These are phyloP conservation scores for Xylaria multiplex DNA, from an alignment of 2,329 filamentous ascomycete genomes.

Conservation along the genomic window DNA sequence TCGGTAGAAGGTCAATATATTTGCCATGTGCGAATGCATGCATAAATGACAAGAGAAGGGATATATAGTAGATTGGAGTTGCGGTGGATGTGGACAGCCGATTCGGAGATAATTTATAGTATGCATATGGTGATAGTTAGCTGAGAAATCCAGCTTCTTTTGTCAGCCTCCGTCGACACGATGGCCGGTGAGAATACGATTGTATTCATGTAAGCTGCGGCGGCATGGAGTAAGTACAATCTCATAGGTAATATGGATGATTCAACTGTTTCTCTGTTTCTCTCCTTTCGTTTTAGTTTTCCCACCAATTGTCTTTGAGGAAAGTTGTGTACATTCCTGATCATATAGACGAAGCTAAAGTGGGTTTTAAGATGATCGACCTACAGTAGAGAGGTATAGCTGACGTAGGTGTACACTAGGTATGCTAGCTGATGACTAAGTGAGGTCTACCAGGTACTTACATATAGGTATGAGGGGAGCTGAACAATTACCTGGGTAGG, in stretches of 20 bases:
- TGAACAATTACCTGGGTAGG: too few relatives aligned
- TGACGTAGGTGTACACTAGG: too few relatives aligned
- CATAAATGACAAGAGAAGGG: slow-evolving; percentile 17
- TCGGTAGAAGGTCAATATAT: slow-evolving; percentile 34
- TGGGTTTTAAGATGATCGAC: too few relatives aligned
- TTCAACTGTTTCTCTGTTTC: not conserved
- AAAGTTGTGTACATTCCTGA: too few relatives aligned
- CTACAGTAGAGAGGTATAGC: too few relatives aligned
- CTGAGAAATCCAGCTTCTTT: slow-evolving; percentile 12
- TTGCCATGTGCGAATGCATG: slow-evolving; percentile 37
- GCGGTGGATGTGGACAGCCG: slow-evolving; percentile 23
- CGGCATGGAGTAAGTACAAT: not conserved
- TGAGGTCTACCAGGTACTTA: too few relatives aligned
- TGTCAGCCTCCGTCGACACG: slow-evolving; percentile 11
- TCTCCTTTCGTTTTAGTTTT: too few relatives aligned
- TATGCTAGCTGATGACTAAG: too few relatives aligned
- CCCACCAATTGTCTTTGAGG: too few relatives aligned
- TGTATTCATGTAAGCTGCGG: not conserved
- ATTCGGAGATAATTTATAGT: slow-evolving; percentile 19
- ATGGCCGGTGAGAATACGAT: not conserved
- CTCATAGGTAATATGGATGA: slow-evolving; percentile 18
- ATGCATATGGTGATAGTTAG: slow-evolving; percentile 10
- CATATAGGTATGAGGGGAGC: too few relatives aligned
- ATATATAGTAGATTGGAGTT: slow-evolving; percentile 28
- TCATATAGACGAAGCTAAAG: too few relatives aligned